These are phyloP conservation scores for Aspergillus heteromorphus DNA, from an alignment of 495 filamentous ascomycete genomes.

Conservation along the genomic window DNA sequence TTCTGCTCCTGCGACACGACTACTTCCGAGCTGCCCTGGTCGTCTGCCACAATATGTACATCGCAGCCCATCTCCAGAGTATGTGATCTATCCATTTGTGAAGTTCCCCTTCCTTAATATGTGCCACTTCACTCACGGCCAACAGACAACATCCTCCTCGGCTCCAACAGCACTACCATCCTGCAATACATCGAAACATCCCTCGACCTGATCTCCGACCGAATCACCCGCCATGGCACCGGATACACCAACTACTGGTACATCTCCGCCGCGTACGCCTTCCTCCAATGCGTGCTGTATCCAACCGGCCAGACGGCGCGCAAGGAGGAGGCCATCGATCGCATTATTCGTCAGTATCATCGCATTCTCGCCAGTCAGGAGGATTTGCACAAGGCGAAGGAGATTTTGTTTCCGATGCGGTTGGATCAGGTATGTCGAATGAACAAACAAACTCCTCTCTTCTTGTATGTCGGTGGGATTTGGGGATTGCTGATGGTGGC, in stretches of 20 bases:
- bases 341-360: slow-evolving; percentile 19
- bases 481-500: background rate
- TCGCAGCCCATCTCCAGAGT: slow-evolving; percentile 9
- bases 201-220: slow-evolving; percentile 23
- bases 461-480: no score
- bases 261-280: slow-evolving; percentile 21
- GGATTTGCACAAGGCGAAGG: slow-evolving; percentile 13
- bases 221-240: slow-evolving; percentile 23
- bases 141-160: slow-evolving; percentile 13
- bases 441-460: background rate
- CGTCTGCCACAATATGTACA: slow-evolving; percentile 18
- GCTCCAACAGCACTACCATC: slow-evolving; percentile 6
- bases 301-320: background rate
- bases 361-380: slow-evolving; percentile 18
- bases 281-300: slow-evolving; percentile 7
- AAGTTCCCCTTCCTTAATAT: background rate
- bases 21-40: slow-evolving; percentile 20
- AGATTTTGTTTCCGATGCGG: slow-evolving; percentile 1
- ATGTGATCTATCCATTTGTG: background rate
- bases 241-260: slow-evolving; percentile 30
- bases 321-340: slow-evolving; percentile 18
- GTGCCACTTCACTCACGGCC: background rate
- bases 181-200: slow-evolving; percentile 20
- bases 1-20: slow-evolving; percentile 18
- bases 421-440: background rate